Evolutionary conservation across 371 early-diverging fungal genomes (phyloP), one percentile per base, ranked within the genome.

Genomic region (Rhizomucor pusillus): DNA sequence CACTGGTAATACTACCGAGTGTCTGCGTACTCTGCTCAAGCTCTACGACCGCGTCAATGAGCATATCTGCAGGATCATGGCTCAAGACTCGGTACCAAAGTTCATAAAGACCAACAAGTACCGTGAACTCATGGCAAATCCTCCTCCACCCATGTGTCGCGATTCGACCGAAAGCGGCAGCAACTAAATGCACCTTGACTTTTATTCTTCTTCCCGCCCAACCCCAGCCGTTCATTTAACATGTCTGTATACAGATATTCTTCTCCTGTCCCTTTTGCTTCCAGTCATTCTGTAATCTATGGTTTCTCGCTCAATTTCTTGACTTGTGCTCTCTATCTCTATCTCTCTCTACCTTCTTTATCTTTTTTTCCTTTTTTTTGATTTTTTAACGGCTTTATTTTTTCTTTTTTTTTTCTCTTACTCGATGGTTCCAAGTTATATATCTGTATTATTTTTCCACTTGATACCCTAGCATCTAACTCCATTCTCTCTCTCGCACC

Each of bases 71-170:
- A 68, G 81, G 22, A 66, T 88, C 14, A 85, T 88, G 86, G 87
- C 90, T 12, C 81, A 82, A 5, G 90, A 90, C 52, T 87, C 88
- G 5, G 82, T 88, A 16, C 88, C 90, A 0, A 90, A 87, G 69
- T 90, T 88, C 62, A 69, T 83, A 16, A 85, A 78, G 57, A 88
- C 90, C 1, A 81, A 82, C 24, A 74, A 75, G 57, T 90, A 90
- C 57, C 66, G 64, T 7, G 60, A 57, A 25, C 33, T 63, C 5
- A 46, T 40, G 25, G 25, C 34, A 5, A 18, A 52, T 20, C 41
- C 52, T 16, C 59, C 52, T 10, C n/a, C 56, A 5, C 37, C 47
- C 23, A 25, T 20, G 16, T 45, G 54, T 35, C 54, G 46, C 18
- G 44, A 54, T 23, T 54, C 54, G 3, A 25, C 43, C 12, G 52